phyloP scores from a whole-genome alignment of 2,329 filamentous ascomycete genomes.

The Didymella arachidicola region DNA sequence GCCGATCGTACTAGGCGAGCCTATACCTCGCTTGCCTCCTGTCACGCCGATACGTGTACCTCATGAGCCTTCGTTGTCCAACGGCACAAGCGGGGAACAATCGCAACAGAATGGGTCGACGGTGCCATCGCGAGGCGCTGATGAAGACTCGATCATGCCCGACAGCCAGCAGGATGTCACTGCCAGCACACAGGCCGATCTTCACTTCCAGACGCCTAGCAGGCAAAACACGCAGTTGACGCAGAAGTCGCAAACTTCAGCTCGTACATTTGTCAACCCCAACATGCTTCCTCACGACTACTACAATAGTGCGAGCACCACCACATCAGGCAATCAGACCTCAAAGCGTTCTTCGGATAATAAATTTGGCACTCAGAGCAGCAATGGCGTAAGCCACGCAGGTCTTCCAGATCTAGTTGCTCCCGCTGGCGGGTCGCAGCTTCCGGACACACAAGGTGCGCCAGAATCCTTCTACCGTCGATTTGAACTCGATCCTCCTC shows the following conservation, averaged over 20 bases:
- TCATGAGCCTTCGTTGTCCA: constrained; percentile 65
- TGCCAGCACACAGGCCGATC: constrained; percentile 41
- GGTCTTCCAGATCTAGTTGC: constrained; percentile 67
- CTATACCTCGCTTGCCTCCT: constrained; percentile 61
- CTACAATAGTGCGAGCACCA: constrained; percentile 89
- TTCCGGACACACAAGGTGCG: constrained; percentile 70
- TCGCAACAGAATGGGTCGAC: constrained; percentile 54
- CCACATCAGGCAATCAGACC: constrained; percentile 80
- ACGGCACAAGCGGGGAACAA: constrained; percentile 58
- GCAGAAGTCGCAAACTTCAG: constrained; percentile 70
- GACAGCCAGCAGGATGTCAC: constrained; percentile 54
- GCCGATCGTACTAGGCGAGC: constrained; percentile 66
- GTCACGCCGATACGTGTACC: constrained; percentile 48
- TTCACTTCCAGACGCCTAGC: constrained; percentile 45
- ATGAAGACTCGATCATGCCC: constrained; percentile 56
- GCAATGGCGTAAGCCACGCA: constrained; percentile 65
- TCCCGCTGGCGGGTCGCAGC: constrained; percentile 62
- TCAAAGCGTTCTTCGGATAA: constrained; percentile 75
- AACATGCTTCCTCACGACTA: constrained; percentile 68
- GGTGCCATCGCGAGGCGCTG: constrained; percentile 46
- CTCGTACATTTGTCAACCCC: constrained; percentile 65
- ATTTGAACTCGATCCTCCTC: constrained; percentile 21
- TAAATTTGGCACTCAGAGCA: constrained; percentile 76
- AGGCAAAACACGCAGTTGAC: constrained; percentile 49
- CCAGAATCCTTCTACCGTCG: constrained; percentile 33